phyloP scores from a whole-genome alignment of 2,329 filamentous ascomycete genomes.

The Aureobasidium lini region DNA sequence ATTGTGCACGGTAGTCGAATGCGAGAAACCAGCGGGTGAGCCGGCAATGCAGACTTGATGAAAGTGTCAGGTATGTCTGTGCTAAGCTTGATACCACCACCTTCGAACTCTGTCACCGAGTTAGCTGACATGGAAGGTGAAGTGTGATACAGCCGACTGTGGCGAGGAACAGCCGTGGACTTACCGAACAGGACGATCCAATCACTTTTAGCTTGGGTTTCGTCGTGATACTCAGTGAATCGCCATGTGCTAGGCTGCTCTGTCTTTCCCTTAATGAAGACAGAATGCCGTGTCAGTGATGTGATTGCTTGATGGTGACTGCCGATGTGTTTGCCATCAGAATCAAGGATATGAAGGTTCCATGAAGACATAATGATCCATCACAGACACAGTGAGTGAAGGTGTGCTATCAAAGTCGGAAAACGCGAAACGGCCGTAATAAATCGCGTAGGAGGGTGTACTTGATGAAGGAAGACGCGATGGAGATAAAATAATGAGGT shows the following conservation, averaged over 20 bases:
- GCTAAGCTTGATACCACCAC: not conserved
- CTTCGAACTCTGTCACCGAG: not conserved
- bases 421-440: not conserved
- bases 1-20: not conserved
- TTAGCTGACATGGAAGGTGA: not conserved
- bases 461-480: not conserved
- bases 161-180: not conserved
- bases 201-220: constrained; percentile 7
- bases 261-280: not conserved
- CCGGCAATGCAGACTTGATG: not conserved
- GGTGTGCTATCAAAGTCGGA: not conserved
- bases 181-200: constrained; percentile 7
- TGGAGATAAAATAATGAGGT: not conserved
- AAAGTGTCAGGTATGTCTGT: not conserved
- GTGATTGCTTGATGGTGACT: not conserved
- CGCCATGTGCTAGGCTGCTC: not conserved
- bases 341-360: not conserved
- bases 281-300: not conserved
- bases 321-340: not conserved
- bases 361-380: not conserved
- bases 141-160: not conserved
- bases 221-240: not conserved
- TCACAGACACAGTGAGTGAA: not conserved
- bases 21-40: not conserved
- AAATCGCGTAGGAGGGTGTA: not conserved